Base-by-base conservation (phyloP, 495 filamentous ascomycete species). In the Aspergillus wentii region DNA sequence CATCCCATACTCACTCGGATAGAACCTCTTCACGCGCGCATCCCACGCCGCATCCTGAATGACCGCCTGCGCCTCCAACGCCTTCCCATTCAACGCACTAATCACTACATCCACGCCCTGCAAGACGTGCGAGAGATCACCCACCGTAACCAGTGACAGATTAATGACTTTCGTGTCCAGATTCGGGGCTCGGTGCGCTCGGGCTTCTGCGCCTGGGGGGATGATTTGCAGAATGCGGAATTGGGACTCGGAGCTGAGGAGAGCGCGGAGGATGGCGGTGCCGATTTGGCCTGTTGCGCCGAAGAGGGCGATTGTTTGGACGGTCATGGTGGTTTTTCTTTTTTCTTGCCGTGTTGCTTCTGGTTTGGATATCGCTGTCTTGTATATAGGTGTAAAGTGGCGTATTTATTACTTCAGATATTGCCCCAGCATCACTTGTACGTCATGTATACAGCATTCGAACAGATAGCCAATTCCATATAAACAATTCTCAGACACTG, bases 211-310 rank as follows among this genome's bases (percentile, higher is more conserved):
- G 17, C 9, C 8, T 3, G 44, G 44, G 6, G 17, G 16, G 21
- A 38, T 16, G 17, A 48, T 16, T 18, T 37, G 34, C n/a, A n/a
- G n/a, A 16, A 43, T 6, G 13, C 38, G 14, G 0, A 33, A n/a
- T 8, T 40, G 32, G 5, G 25, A 5, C 1, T 18, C 35, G 10
- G 31, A 30, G 11, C 25, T 36, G 7, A 42, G 30, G 10, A 48
- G 35, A 17, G 44, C 34, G 2, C 10, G 29, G 9, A 48, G 38
- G 15, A 48, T 42, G 4, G 34, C 14, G 5, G 23, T 38, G 30
- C 44, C 39, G 8, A 48, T 35, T 30, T 48, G 44, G 39, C 44
- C 44, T 11, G 34, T 48, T 29, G 44, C 13, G 28, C 44, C 44
- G 30, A 48, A 30, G 33, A 48, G 44, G 14, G 44, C 39, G 23